A percentile compares a stretch with the other conserved stretches of the same genome.
These are phyloP conservation scores for Aspergillus carlsbadensis DNA, from an alignment of 495 filamentous ascomycete genomes.

Conservation along the genomic window DNA sequence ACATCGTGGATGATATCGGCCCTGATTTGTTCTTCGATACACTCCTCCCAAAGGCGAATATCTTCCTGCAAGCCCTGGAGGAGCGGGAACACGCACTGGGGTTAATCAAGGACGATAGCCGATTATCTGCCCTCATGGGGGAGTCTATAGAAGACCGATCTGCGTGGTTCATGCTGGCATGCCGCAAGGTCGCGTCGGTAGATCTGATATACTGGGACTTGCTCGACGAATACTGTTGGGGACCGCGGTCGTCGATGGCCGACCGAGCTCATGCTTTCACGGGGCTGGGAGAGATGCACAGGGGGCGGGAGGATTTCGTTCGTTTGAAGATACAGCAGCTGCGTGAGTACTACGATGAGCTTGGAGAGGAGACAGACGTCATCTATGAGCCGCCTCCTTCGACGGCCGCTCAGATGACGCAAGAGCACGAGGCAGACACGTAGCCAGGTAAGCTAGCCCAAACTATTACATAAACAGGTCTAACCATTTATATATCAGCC, in stretches of 20 bases:
- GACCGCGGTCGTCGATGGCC: background rate
- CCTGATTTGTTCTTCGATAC: background rate
- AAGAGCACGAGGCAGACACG: too few species aligned
- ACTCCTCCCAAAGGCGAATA: background rate
- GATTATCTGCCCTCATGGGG: background rate
- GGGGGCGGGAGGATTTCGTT: constrained; percentile 1
- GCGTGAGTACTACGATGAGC: background rate
- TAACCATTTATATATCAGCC: background rate
- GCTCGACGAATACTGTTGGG: constrained; percentile 9
- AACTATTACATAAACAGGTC: background rate
- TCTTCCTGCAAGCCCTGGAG: background rate
- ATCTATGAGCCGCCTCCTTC: background rate
- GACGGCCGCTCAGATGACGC: too few species aligned
- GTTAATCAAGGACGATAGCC: background rate
- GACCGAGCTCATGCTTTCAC: background rate
- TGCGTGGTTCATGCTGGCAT: background rate
- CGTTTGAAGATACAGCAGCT: constrained; percentile 1
- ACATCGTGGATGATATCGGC: background rate
- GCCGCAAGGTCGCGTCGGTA: background rate
- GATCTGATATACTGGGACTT: constrained; percentile 5
- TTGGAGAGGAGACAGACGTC: background rate
- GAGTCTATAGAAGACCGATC: background rate
- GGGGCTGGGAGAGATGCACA: background rate
- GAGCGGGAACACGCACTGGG: background rate
- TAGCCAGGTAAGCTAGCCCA: background rate